A percentile compares a stretch with the other conserved stretches of the same genome.
Evolutionary conservation across 306 rosid species (phyloP).

Genomic region (Acacia confusa): DNA sequence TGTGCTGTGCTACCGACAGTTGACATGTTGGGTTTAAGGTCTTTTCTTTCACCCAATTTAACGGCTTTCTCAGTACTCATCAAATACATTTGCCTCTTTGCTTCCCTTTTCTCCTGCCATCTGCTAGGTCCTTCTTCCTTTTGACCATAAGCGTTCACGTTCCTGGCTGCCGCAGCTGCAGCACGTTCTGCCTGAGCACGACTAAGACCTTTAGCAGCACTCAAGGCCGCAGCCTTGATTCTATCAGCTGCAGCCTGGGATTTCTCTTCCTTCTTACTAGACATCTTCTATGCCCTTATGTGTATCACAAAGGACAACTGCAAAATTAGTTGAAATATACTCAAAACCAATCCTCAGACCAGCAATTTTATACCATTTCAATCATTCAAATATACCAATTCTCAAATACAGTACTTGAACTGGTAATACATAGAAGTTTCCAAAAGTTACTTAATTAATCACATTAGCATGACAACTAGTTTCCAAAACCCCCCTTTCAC

Average conservation of each 20-base stretch:
- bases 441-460: background rate
- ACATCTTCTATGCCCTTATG: slow-evolving; percentile 53
- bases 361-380: slow-evolving; percentile 9
- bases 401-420: background rate
- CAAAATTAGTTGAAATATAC: background rate
- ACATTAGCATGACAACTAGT: background rate
- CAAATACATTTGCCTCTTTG: slow-evolving; percentile 98
- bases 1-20: slow-evolving; percentile 56
- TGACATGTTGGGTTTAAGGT: slow-evolving; percentile 57
- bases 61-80: slow-evolving; percentile 98
- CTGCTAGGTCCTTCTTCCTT: slow-evolving; percentile 99
- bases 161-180: slow-evolving; percentile 90
- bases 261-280: slow-evolving; percentile 96
- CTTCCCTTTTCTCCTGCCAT: slow-evolving; percentile 99
- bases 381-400: background rate
- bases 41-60: slow-evolving; percentile 89
- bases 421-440: background rate
- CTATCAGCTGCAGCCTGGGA: slow-evolving; percentile 92
- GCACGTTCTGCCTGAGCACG: slow-evolving; percentile 99
- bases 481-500: background rate
- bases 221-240: slow-evolving; percentile 94
- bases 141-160: slow-evolving; percentile 98
- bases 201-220: slow-evolving; percentile 94
- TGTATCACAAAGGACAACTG: background rate
- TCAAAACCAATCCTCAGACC: slow-evolving; percentile 4